Evolutionary conservation across 495 filamentous ascomycete species (phyloP), one percentile per base, ranked within the genome.

Genomic region (Penicillium diatomitis): DNA sequence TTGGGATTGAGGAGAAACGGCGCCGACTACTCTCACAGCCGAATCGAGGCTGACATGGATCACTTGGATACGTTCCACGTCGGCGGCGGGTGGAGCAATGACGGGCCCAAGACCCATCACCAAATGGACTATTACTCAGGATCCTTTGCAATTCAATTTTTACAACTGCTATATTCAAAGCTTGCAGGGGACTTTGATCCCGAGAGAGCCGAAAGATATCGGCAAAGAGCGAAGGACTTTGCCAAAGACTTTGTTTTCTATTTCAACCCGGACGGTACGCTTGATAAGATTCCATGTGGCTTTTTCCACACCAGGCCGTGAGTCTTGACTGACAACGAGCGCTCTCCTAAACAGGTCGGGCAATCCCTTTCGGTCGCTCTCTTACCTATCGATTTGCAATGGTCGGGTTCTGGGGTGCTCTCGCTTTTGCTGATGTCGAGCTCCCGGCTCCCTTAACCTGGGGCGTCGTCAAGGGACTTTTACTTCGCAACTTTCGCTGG

Each of bases 331-430:
- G 44, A 46, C 11, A 4, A 5, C 4, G 32, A 30, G 7, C 5
- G 27, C n/a, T n/a, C 30, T 35, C 8, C 11, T 28, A 8, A 28
- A 37, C 39, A 66, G 63, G 65, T 28, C 54, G 79, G 3, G 71
- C 82, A 4, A 84, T 87, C 35, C 85, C 86, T 12, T 90, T 88
- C 53, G 86, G 86, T 27, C 75, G 86, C 9, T 85, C 80, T 27
- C 77, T 88, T 39, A 86, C 83, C 20, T 90, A 90, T 64, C 75
- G 85, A 32, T 88, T 88, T 61, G 86, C 85, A 31, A 89, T 89
- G 84, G 81, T 81, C 6, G 84, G 78, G 6, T 90, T 90, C 68
- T 90, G 85, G 85, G 84, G 84, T 28, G 82, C 85, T 6, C 61
- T 88, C 31, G 86, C 80, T 3, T 88, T 86, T 55, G 86, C 85